Evolutionary conservation across 2,329 filamentous ascomycete genomes (phyloP), one percentile per base, ranked within the genome.

Genomic region (Cercospora citrullina): DNA sequence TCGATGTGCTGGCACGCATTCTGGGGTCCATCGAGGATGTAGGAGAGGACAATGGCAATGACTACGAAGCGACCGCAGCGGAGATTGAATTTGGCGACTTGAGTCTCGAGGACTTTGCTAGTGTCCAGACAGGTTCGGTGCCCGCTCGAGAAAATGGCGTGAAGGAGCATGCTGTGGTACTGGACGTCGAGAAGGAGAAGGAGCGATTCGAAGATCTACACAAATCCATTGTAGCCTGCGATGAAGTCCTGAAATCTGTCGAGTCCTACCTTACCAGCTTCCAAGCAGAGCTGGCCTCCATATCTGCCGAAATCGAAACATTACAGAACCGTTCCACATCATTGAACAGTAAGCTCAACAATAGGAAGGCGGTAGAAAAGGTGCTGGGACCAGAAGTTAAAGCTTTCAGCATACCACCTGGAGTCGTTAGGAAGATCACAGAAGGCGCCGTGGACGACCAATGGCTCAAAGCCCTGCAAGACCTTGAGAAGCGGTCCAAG

Each of bases 231-330:
- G 76, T 84, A 48, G 91, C 92, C 61, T 99, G 94, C 81, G 95
- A 99, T 80, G 91, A 96, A 77, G 92, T 98, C 61, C 86, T 98
- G 57, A 91, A 90, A 79, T 97, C 94, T 0, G 95, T 99, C 64
- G 94, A 99, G 81, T 89, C 88, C 33, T 98, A 97, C 78, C 85
- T 99, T 63, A 91, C 91, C 42, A 94, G 90, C 78, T 99, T 99
- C 77, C 93, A 96, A 77, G 91, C 93, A 68, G 96, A 99, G 79
- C 87, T 99, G 10, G 94, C 93, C 8, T 87, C 89, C 14, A 95
- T 99, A 12, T 97, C 95, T 1, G 90, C 93, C 6, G 95, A 99
- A 78, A 99, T 99, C 62, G 95, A 99, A 80, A 93, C 90, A 2
- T 82, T 99, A 48, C 95, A 99, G 81, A 89, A 90, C 62, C 89